Conservation (phyloP, 805 yeast genomes). For the Ogataea methanolica region DNA sequence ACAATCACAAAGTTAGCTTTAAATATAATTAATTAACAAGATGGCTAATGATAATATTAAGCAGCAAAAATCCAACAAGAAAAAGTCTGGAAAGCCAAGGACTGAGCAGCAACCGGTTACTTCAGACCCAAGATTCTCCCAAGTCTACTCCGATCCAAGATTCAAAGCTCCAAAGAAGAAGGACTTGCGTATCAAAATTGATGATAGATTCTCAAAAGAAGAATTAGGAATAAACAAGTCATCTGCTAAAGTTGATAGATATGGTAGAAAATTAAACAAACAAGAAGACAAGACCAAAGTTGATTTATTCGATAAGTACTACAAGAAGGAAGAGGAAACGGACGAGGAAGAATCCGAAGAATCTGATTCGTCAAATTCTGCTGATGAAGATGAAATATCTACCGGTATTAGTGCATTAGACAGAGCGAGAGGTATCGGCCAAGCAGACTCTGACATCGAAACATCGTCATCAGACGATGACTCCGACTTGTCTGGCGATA, state of each 20-base stretch:
- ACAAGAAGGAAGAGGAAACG: conserved; percentile 38
- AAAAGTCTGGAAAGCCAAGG: conserved; percentile 2
- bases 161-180: conserved; percentile 71
- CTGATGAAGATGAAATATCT: conserved; percentile 28
- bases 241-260: conserved; percentile 69
- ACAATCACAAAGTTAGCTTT: too few species aligned
- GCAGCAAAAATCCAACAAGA: neutral
- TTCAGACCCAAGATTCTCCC: conserved; percentile 70
- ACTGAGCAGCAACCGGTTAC: conserved; percentile 33
- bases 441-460: conserved; percentile 36
- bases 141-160: conserved; percentile 83
- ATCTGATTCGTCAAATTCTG: conserved; percentile 44
- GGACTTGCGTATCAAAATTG: conserved; percentile 71
- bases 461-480: conserved; percentile 34
- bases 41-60: conserved; percentile 2
- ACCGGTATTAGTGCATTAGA: conserved; percentile 11
- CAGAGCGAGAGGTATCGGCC: conserved; percentile 59
- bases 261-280: conserved; percentile 67
- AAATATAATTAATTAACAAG: neutral
- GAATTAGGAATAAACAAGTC: conserved; percentile 60
- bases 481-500: conserved; percentile 39
- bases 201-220: conserved; percentile 73
- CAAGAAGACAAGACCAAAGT: conserved; percentile 39
- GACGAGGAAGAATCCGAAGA: conserved; percentile 31
- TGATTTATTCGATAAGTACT: conserved; percentile 62